These are phyloP conservation scores for Hygrophila difformis DNA, from an alignment of 257 asterid species.

Conservation along the genomic window DNA sequence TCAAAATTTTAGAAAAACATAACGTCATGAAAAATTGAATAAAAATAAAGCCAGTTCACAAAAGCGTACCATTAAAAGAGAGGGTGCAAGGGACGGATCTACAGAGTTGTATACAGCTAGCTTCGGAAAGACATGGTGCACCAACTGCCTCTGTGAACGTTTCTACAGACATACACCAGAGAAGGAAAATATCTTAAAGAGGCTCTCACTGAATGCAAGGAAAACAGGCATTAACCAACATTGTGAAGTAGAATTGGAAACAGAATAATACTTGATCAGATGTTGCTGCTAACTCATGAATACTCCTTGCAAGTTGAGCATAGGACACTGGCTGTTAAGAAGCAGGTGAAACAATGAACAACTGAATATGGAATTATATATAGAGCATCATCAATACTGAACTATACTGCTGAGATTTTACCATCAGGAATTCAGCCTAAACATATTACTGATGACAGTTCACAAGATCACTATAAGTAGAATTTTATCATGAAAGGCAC, in stretches of 20 bases:
- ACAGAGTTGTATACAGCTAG: conserved; percentile 99
- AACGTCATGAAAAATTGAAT: not conserved
- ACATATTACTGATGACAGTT: conserved; percentile 6
- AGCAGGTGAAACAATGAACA: conserved; percentile 4
- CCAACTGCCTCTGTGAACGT: conserved; percentile 91
- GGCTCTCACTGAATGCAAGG: conserved; percentile 7
- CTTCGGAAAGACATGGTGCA: conserved; percentile 93
- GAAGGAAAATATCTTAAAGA: conserved; percentile 15
- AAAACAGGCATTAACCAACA: not conserved
- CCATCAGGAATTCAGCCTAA: not conserved
- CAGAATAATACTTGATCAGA: conserved; percentile 75
- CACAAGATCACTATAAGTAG: conserved; percentile 2
- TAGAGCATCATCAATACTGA: conserved; percentile 16
- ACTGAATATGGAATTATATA: no score
- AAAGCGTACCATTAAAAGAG: conserved; percentile 81
- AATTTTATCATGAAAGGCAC: not conserved
- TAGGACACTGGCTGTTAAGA: conserved; percentile 81
- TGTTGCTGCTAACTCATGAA: conserved; percentile 94
- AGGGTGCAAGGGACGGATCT: conserved; percentile 97
- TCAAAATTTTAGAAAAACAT: not conserved
- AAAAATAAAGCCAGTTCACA: conserved; percentile 6
- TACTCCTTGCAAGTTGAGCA: conserved; percentile 99
- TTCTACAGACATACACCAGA: conserved; percentile 45
- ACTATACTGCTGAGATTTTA: conserved; percentile 4
- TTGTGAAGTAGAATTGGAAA: conserved; percentile 8